Evolutionary conservation across 202 grass and related monocot genomes (phyloP), one percentile per base, ranked within the genome.

Genomic region (Panicum hallii): DNA sequence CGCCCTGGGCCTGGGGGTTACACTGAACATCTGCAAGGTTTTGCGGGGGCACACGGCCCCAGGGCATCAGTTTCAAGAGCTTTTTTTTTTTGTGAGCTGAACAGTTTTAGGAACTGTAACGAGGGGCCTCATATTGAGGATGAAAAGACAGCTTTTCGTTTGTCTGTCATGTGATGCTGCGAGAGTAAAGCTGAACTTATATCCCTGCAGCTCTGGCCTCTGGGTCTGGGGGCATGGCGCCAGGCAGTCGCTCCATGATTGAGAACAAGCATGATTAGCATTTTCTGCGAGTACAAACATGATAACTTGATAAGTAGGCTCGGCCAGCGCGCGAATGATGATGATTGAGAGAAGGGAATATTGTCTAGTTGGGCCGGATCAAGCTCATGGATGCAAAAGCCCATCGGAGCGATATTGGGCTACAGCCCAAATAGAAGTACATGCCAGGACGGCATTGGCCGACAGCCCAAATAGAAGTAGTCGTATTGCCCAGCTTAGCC

Each of bases 91-190:
- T 34, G 1, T 38, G 36, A 20, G 16, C 7, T 3, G 0, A 56
- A n/a, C 54, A n/a, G 54, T n/a, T 56, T 56, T n/a, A 67, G 41
- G 9, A 45, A 22, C 19, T 23, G 20, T 13, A 69, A 69, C 40
- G 42, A 70, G 36, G 73, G 66, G 4, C 40, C 65, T n/a, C 52
- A 60, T 58, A 50, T 45, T 20, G 34, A 12, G 78, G 63, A 70
- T 58, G 9, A 14, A 72, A 49, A 50, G n/a, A 3, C 34, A 55
- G 47, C 46, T 30, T 83, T 44, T 36, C 58, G 16, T 32, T 84
- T 53, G 42, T 83, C 57, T 19, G 81, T 42, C 60, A 53, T 17
- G 81, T 55, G 45, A 55, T 75, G 70, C 20, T 65, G 32, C 54
- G n/a, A 63, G 12, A 19, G 12, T 64, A 74, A 74, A 83, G 56